A percentile compares a stretch with the other conserved stretches of the same genome.
phyloP scores from a whole-genome alignment of 352 stramenopile genomes.

The Phytophthora capsici region DNA sequence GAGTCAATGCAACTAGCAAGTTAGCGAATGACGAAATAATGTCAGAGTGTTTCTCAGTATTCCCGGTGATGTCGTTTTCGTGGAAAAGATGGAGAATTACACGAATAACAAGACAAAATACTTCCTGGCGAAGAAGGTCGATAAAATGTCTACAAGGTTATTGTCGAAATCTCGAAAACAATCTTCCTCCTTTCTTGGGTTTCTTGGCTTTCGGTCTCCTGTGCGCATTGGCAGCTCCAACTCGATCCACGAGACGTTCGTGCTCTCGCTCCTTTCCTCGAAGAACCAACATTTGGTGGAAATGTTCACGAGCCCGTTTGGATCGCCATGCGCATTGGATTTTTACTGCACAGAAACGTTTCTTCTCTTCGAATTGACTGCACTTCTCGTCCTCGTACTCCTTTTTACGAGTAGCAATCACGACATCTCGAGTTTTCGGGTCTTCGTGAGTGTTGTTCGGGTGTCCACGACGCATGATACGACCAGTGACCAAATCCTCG shows the following conservation, averaged over 20 bases:
- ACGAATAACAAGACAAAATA: too few species aligned
- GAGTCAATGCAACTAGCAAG: too few species aligned
- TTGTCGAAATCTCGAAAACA: constrained; percentile 28
- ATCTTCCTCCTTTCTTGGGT: constrained; percentile 3
- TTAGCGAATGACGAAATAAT: too few species aligned
- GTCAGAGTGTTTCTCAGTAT: too few species aligned
- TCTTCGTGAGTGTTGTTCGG: constrained; percentile 30
- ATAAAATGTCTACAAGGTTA: too few species aligned
- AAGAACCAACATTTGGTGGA: constrained; percentile 62
- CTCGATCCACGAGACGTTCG: constrained; percentile 41
- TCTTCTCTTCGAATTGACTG: constrained; percentile 49
- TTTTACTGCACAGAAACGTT: constrained; percentile 57
- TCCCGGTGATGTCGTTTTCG: too few species aligned
- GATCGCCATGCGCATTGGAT: constrained; percentile 82
- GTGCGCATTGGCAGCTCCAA: constrained; percentile 29
- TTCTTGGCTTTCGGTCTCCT: constrained; percentile 19
- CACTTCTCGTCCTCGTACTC: constrained; percentile 42
- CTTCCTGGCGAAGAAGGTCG: too few species aligned
- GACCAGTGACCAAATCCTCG: constrained; percentile 59
- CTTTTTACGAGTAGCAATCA: constrained; percentile 54
- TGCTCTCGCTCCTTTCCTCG: constrained; percentile 72
- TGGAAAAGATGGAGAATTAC: too few species aligned
- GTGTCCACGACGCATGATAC: constrained; percentile 38
- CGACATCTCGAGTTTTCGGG: constrained; percentile 31
- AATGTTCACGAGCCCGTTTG: constrained; percentile 65